Evolutionary conservation across 2,329 filamentous ascomycete species (phyloP).

Genomic region (Phialocephala subalpina): DNA sequence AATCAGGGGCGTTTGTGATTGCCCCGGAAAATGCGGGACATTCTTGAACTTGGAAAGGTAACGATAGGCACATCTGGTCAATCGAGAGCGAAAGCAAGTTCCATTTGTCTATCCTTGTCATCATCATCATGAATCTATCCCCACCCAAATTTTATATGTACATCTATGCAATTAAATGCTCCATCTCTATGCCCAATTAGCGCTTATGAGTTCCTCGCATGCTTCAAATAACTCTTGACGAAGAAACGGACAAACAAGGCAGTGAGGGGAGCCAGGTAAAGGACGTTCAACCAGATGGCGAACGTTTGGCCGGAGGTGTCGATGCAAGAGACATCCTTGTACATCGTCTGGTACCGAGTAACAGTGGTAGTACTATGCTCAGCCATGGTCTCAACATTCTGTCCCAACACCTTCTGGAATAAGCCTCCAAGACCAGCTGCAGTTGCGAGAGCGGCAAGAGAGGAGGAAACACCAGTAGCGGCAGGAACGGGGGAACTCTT

Average conservation of each 20-base stretch:
- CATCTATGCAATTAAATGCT: background rate
- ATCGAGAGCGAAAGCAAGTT: background rate
- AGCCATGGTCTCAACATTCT: background rate
- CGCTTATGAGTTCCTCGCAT: conserved; percentile 12
- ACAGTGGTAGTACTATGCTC: conserved; percentile 14
- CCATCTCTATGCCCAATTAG: background rate
- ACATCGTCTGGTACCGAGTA: conserved; percentile 46
- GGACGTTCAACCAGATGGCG: conserved; percentile 71
- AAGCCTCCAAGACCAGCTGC: conserved; percentile 56
- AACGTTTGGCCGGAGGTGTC: conserved; percentile 76
- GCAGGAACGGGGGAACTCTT: conserved; percentile 48
- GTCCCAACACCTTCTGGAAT: conserved; percentile 67
- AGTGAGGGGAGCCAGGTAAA: conserved; percentile 74
- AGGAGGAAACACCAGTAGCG: conserved; percentile 52
- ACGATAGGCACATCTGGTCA: too few species aligned
- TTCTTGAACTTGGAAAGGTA: too few species aligned
- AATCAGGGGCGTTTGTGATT: too few species aligned
- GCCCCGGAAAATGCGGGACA: too few species aligned
- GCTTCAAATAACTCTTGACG: conserved; percentile 65
- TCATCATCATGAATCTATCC: background rate
- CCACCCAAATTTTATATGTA: background rate
- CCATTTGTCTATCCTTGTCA: background rate
- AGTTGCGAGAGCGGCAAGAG: conserved; percentile 50
- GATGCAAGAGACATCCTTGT: conserved; percentile 67
- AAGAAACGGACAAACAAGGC: conserved; percentile 74